These are phyloP conservation scores for Suillus bovinus DNA, from an alignment of 768 basidiomycete species.

Conservation along the genomic window DNA sequence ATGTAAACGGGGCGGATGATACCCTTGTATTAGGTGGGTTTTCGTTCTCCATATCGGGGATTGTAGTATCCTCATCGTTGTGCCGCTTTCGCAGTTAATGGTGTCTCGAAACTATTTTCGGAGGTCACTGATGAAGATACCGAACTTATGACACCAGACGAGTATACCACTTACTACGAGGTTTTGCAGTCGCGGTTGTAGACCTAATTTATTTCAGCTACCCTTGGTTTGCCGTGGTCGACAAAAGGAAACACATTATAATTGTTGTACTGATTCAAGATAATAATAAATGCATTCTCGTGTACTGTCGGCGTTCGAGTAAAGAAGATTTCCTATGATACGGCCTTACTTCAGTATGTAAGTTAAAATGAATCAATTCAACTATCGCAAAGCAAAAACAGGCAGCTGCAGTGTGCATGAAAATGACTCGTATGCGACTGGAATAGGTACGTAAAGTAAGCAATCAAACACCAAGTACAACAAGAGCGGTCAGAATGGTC, in stretches of 20 bases:
- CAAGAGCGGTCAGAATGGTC: too few relatives aligned
- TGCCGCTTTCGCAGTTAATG: constrained; percentile 57
- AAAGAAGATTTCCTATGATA: too few relatives aligned
- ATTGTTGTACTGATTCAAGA: neutral
- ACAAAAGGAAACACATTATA: neutral
- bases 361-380: too few relatives aligned
- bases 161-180: constrained; percentile 82
- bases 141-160: constrained; percentile 90
- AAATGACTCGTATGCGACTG: too few relatives aligned
- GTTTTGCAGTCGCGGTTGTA: constrained; percentile 52
- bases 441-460: too few relatives aligned
- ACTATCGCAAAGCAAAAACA: too few relatives aligned
- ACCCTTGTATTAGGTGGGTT: constrained; percentile 46
- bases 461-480: too few relatives aligned
- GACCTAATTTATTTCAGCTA: constrained; percentile 1
- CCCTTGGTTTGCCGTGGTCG: neutral
- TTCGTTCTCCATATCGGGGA: neutral
- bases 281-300: neutral
- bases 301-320: neutral
- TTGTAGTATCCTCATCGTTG: constrained; percentile 1
- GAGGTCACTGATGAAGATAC: constrained; percentile 91
- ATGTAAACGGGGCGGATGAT: constrained; percentile 29
- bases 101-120: constrained; percentile 69
- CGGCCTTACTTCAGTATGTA: too few relatives aligned
- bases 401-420: too few relatives aligned